Evolutionary conservation across 1,284 basidiomycete species (phyloP), one percentile per base, ranked within the genome.

Genomic region (Coniferiporia sulphurascens): DNA sequence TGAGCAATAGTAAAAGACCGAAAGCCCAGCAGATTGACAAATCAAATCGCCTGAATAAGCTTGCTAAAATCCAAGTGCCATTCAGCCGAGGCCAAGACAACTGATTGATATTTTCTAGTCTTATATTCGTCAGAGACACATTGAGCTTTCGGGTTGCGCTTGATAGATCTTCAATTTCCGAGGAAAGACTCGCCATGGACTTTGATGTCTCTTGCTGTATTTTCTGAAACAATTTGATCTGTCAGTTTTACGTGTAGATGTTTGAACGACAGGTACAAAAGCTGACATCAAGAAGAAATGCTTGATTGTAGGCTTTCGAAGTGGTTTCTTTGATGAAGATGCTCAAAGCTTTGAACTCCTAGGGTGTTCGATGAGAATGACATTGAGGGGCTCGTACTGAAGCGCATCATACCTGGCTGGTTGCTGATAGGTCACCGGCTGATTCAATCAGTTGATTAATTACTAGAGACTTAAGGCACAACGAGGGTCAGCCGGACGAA

Each of bases 271-370:
- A 58, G 27, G 5, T 27, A 2, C 27, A 43, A n/a, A 32, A 13
- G 32, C 56, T 0, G 4, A 58, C 56, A 35, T 58, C 56, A 15
- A 58, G 22, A 12, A 58, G 43, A 21, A 58, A 32, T 1, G 51
- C 56, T 46, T 58, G 56, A 32, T 36, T 52, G 22, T 49, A 52
- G 4, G 56, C 56, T 48, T 58, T 58, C n/a, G 56, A 41, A 15
- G 50, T 52, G 17, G 48, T 22, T 35, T 58, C 56, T 52, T 52
- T 58, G 38, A 52, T 43, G 44, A 58, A 58, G 27, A 34, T 21
- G 22, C 56, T 36, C 6, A 58, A 43, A 32, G 32, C 49, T 22
- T 48, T 15, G 21, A 58, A 52, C 15, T 58, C 56, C 56, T 58
- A 46, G 32, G 32, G 6, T 43, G 17, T 4, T 19, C 17, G 35